phyloP scores from a whole-genome alignment of 1,284 basidiomycete genomes.

The Xerocomus nothofagi region DNA sequence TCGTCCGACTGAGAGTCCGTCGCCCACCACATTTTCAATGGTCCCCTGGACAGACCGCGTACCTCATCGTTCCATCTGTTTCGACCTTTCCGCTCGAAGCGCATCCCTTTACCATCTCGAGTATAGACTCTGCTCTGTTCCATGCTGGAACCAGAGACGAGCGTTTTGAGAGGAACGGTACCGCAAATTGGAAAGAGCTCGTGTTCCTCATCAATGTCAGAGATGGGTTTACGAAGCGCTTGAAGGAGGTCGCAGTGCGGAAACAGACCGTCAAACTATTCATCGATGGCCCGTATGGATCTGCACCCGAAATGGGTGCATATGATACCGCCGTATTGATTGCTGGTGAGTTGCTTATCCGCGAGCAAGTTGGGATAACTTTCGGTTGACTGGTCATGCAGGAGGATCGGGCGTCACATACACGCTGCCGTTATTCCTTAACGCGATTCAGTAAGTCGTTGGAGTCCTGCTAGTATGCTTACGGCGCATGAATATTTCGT shows the following conservation, averaged over 20 bases:
- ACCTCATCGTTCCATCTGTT: constrained; percentile 45
- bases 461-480: too few species aligned
- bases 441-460: constrained; percentile 37
- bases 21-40: constrained; percentile 30
- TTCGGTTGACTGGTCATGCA: constrained; percentile 10
- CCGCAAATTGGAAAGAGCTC: constrained; percentile 40
- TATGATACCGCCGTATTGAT: constrained; percentile 41
- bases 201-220: constrained; percentile 53
- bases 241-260: constrained; percentile 31
- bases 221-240: constrained; percentile 42
- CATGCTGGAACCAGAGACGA: neutral
- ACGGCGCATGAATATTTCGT: neutral
- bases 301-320: constrained; percentile 35
- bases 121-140: constrained; percentile 35
- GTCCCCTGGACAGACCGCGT: constrained; percentile 53
- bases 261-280: constrained; percentile 33
- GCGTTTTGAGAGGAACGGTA: neutral
- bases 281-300: constrained; percentile 48
- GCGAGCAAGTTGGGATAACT: neutral
- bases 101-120: constrained; percentile 59
- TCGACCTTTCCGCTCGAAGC: constrained; percentile 46
- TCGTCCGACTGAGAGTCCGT: constrained; percentile 26
- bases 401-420: constrained; percentile 47
- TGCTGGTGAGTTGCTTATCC: constrained; percentile 31
- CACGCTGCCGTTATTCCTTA: constrained; percentile 40